These are phyloP conservation scores for Cyberlindnera sargentensis DNA, from an alignment of 805 yeast genomes.

Conservation along the genomic window DNA sequence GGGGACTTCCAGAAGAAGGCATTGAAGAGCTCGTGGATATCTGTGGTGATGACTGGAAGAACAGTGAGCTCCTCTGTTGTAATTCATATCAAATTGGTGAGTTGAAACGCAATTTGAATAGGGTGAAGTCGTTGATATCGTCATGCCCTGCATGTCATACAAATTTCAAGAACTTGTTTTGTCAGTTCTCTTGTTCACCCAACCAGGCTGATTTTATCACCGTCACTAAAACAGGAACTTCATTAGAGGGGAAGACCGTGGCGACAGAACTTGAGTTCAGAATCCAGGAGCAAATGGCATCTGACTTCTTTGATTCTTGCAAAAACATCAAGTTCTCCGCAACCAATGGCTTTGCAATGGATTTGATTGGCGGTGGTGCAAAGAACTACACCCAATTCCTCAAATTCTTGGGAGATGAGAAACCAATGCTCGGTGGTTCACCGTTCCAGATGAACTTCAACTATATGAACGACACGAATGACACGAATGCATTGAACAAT, in stretches of 20 bases:
- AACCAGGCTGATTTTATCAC: constrained; percentile 70
- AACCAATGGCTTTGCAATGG: constrained; percentile 95
- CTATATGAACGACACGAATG: constrained; percentile 31
- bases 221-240: constrained; percentile 46
- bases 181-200: constrained; percentile 86
- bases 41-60: constrained; percentile 68
- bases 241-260: constrained; percentile 41
- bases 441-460: constrained; percentile 87
- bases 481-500: constrained; percentile 18
- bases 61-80: constrained; percentile 55
- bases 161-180: constrained; percentile 79
- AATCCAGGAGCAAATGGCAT: constrained; percentile 55
- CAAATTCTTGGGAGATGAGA: constrained; percentile 89
- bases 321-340: constrained; percentile 86
- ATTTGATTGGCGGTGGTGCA: constrained; percentile 97
- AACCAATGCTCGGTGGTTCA: constrained; percentile 90
- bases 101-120: constrained; percentile 54
- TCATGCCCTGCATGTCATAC: constrained; percentile 91
- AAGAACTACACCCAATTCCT: constrained; percentile 61
- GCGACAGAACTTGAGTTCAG: constrained; percentile 67
- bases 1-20: constrained; percentile 31
- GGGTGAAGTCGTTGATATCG: constrained; percentile 74
- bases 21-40: constrained; percentile 43
- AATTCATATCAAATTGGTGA: constrained; percentile 50
- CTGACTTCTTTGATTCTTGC: constrained; percentile 72